Base-by-base conservation (phyloP, 768 basidiomycete species). In the Agaricus subrufescens region DNA sequence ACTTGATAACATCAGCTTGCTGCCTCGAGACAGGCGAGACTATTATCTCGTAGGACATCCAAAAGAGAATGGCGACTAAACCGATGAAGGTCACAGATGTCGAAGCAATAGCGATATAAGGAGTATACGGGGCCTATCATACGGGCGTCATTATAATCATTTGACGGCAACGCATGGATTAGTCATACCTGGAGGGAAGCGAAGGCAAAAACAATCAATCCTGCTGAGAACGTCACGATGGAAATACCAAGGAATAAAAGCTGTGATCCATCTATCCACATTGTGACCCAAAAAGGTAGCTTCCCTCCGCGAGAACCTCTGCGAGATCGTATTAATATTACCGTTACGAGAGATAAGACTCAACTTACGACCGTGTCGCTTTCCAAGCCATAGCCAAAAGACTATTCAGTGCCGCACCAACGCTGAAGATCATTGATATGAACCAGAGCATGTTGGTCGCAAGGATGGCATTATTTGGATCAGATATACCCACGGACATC, bases 391-490 rank as follows among this genome's bases (percentile, higher is more conserved):
- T 58, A 1, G 61, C 61, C 4, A 68, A 47, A 10, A 66, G 45
- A 26, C 64, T 64, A n/a, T 66, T 68, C 25, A 68, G 48, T 12
- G 67, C 64, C 0, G 65, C 60, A 10, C 63, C 64, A 3, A 68
- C 63, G 39, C 67, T 68, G 8, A 66, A 54, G 6, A 68, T 56
- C 54, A 68, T 30, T 3, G 66, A 64, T 19, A 60, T 59, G 27
- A 66, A 66, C 63, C 62, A 66, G 23, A 66, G 64, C 14, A 60
- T 60, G 25, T 62, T 66, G 12, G 65, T 61, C 14, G 60, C 19
- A 12, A 30, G 60, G 10, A 52, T 51, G 11, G 46, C 11, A 23
- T 30, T 37, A 15, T 37, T 31, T 47, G 49, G 29, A 34, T 44
- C 34, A 43, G 26, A 29, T 12, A 45, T 37, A n/a, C 40, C 27